phyloP scores from a whole-genome alignment of 345 rosid species.

The Pistacia atlantica region DNA sequence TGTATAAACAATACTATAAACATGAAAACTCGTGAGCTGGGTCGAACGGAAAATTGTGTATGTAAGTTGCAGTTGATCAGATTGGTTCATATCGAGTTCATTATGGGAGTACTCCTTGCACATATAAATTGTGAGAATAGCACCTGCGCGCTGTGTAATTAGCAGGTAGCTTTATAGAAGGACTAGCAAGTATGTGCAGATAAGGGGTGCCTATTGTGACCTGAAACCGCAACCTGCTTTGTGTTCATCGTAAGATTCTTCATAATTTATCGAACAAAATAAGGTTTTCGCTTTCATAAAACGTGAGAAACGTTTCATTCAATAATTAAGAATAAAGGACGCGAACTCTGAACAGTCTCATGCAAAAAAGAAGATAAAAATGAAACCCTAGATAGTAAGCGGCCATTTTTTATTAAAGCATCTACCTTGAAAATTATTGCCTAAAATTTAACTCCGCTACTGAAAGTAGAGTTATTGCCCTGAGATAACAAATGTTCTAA shows the following conservation, averaged over 20 bases:
- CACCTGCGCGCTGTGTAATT: conserved; percentile 12
- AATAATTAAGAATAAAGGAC: background rate
- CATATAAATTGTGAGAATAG: conserved; percentile 16
- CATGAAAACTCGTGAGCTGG: conserved; percentile 14
- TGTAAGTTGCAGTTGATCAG: no score
- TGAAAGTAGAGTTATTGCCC: no score
- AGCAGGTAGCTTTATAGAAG: conserved; percentile 25
- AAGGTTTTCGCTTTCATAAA: conserved; percentile 1
- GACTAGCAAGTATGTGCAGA: background rate
- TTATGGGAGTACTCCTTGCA: conserved; percentile 6
- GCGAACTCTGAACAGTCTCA: background rate
- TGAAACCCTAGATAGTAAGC: background rate
- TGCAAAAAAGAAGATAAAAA: conserved; percentile 3
- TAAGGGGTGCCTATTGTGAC: background rate
- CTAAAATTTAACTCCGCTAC: no score
- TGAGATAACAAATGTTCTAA: no score
- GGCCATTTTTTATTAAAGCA: background rate
- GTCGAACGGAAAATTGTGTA: conserved; percentile 21
- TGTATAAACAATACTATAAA: conserved; percentile 8
- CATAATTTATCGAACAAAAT: background rate
- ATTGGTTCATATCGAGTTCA: conserved; percentile 15
- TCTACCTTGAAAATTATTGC: no score
- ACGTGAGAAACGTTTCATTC: background rate
- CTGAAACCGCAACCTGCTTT: conserved; percentile 3
- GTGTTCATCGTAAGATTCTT: conserved; percentile 13